Evolutionary conservation across 768 basidiomycete genomes (phyloP).

Genomic region (Lentinus tigrinus): DNA sequence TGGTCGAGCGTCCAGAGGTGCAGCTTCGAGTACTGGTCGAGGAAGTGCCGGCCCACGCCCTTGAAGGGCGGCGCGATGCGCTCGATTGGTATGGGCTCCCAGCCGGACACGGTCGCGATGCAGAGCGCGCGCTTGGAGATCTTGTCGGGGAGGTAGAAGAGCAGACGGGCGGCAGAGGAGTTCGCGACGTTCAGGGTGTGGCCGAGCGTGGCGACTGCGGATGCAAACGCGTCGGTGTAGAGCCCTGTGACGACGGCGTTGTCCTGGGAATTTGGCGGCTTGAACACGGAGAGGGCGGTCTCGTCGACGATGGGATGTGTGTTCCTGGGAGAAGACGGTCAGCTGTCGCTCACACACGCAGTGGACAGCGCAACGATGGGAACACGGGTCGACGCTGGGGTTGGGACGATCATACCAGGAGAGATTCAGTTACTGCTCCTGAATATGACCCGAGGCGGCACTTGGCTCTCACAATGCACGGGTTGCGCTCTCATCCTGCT

Average conservation of each 20-base stretch:
- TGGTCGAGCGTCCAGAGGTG: slow-evolving; percentile 35
- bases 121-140: slow-evolving; percentile 32
- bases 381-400: not conserved
- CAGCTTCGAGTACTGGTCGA: slow-evolving; percentile 38
- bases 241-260: slow-evolving; percentile 32
- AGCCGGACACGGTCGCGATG: slow-evolving; percentile 29
- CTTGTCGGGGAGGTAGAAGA: slow-evolving; percentile 32
- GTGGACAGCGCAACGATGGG: not conserved
- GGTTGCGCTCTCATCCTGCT: not conserved
- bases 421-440: not conserved
- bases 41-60: slow-evolving; percentile 31
- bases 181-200: slow-evolving; percentile 29
- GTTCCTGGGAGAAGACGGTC: slow-evolving; percentile 9
- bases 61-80: slow-evolving; percentile 33
- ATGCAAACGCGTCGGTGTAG: slow-evolving; percentile 32
- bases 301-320: slow-evolving; percentile 15
- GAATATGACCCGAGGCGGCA: not conserved
- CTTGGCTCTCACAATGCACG: not conserved
- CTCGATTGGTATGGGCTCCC: slow-evolving; percentile 28
- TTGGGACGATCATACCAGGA: not conserved
- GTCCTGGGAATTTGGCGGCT: slow-evolving; percentile 14
- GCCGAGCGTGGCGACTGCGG: slow-evolving; percentile 31
- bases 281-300: not conserved
- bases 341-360: not conserved
- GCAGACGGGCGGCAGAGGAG: slow-evolving; percentile 29